Conservation (phyloP, 306 rosid genomes). For the Sesbania bispinosa region DNA sequence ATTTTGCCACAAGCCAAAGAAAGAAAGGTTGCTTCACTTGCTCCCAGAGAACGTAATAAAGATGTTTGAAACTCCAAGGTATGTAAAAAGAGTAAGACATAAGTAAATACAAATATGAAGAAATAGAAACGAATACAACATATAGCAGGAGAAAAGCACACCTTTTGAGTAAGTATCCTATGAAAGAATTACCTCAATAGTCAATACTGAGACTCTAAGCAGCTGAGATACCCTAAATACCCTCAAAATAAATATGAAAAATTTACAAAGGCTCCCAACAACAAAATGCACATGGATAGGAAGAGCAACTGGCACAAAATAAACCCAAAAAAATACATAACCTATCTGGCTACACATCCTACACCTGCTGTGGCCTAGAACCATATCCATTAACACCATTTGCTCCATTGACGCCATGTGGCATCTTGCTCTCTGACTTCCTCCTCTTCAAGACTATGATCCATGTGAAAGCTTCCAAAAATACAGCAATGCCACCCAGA, state of each 20-base stretch:
- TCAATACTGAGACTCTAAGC: slow-evolving; percentile 26
- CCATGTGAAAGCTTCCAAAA: slow-evolving; percentile 68
- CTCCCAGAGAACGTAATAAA: not conserved
- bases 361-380: slow-evolving; percentile 31
- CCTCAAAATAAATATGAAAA: slow-evolving; percentile 6
- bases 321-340: slow-evolving; percentile 9
- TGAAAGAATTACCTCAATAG: slow-evolving; percentile 47
- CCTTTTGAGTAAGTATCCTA: slow-evolving; percentile 12
- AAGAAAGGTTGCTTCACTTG: slow-evolving; percentile 4
- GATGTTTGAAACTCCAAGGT: not conserved
- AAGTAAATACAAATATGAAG: slow-evolving; percentile 16
- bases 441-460: slow-evolving; percentile 44
- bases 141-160: not conserved
- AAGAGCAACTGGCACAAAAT: not conserved
- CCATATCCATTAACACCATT: no score
- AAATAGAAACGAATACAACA: not conserved
- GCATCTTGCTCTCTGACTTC: slow-evolving; percentile 23
- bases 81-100: not conserved
- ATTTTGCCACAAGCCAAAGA: not conserved
- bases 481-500: slow-evolving; percentile 57
- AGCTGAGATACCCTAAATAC: slow-evolving; percentile 17
- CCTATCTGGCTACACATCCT: slow-evolving; percentile 10
- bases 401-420: slow-evolving; percentile 29
- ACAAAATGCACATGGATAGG: not conserved
- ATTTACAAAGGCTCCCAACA: slow-evolving; percentile 32